These are phyloP conservation scores for Gloeostereum incarnatum DNA, from an alignment of 768 basidiomycete species.

Conservation along the genomic window DNA sequence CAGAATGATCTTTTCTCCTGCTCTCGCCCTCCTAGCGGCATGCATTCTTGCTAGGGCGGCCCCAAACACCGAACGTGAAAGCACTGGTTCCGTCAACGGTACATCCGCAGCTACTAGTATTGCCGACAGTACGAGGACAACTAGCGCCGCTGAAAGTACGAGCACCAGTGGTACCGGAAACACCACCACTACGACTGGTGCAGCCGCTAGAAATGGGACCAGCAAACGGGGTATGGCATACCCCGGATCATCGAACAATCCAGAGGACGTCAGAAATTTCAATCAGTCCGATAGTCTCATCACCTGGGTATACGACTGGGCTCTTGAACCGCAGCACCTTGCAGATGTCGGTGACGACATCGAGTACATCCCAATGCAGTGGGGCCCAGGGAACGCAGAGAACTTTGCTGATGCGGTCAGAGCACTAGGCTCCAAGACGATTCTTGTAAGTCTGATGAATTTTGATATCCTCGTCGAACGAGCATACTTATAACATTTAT, in stretches of 20 bases:
- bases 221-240: constrained; percentile 38
- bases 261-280: constrained; percentile 32
- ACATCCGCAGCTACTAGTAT: constrained; percentile 29
- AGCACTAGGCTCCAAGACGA: constrained; percentile 35
- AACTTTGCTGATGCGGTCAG: constrained; percentile 26
- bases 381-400: constrained; percentile 32
- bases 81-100: constrained; percentile 9
- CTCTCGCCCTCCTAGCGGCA: not conserved
- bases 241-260: constrained; percentile 25
- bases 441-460: constrained; percentile 27
- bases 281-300: constrained; percentile 34
- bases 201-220: constrained; percentile 31
- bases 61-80: not conserved
- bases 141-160: constrained; percentile 10
- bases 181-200: too few relatives aligned
- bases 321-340: constrained; percentile 29
- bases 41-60: not conserved
- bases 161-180: too few relatives aligned
- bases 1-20: not conserved
- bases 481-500: constrained; percentile 31
- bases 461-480: constrained; percentile 16
- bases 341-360: constrained; percentile 32
- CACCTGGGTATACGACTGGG: constrained; percentile 50
- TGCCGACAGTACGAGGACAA: constrained; percentile 14
- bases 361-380: constrained; percentile 45